Percentiles rank a stretch among this genome's conserved stretches.
phyloP scores from a whole-genome alignment of 805 yeast genomes.

The Saccharomycopsis capsularis region DNA sequence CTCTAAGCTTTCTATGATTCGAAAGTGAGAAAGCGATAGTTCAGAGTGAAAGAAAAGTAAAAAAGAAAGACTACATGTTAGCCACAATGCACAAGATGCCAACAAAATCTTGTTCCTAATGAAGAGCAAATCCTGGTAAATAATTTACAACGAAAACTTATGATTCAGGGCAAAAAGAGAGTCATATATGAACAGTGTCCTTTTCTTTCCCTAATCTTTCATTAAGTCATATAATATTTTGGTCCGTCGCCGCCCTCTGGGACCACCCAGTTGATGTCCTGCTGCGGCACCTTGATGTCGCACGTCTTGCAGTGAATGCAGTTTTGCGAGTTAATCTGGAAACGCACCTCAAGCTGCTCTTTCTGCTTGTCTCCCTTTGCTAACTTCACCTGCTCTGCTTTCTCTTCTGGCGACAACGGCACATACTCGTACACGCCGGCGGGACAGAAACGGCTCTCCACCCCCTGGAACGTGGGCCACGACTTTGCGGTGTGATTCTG shows the following conservation, averaged over 20 bases:
- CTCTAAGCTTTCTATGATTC: too few relatives aligned
- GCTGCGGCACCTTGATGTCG: constrained; percentile 93
- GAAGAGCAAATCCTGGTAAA: too few relatives aligned
- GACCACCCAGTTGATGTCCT: constrained; percentile 92
- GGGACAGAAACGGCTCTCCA: constrained; percentile 91
- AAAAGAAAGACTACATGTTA: too few relatives aligned
- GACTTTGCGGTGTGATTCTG: constrained; percentile 20
- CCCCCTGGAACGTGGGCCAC: constrained; percentile 75
- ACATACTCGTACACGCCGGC: constrained; percentile 96
- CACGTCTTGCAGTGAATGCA: constrained; percentile 98
- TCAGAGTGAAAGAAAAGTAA: too few relatives aligned
- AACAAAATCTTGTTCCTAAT: too few relatives aligned
- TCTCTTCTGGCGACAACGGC: constrained; percentile 52
- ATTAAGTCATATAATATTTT: constrained; percentile 80
- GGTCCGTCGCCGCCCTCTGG: constrained; percentile 99
- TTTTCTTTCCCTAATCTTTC: too few relatives aligned
- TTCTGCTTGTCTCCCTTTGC: constrained; percentile 33
- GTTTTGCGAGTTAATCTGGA: constrained; percentile 92
- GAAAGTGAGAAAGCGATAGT: too few relatives aligned
- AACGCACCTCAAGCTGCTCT: constrained; percentile 42
- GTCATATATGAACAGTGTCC: too few relatives aligned
- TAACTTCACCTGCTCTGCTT: constrained; percentile 31
- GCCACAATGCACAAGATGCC: too few relatives aligned
- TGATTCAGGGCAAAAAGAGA: too few relatives aligned
- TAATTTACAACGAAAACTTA: too few relatives aligned